A percentile compares a stretch with the other conserved stretches of the same genome.
These are phyloP conservation scores for Xylaria digitata DNA, from an alignment of 2,329 filamentous ascomycete species.

Conservation along the genomic window DNA sequence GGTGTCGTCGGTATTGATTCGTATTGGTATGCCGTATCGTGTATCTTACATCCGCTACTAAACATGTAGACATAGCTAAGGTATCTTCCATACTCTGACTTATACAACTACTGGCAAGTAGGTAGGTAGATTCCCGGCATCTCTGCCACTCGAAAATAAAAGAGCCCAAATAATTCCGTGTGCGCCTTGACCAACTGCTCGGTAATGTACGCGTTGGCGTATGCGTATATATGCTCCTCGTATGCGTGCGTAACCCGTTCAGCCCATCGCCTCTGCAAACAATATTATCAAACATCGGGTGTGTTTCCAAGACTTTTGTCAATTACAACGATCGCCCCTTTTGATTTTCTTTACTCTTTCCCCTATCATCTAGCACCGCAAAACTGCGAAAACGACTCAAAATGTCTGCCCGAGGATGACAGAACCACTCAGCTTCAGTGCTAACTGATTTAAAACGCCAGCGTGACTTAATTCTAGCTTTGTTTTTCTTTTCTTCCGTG, in stretches of 20 bases:
- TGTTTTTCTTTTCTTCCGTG: too few relatives aligned
- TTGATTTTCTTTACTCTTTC: neutral
- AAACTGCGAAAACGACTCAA: too few relatives aligned
- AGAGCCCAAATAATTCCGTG: neutral
- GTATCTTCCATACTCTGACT: too few relatives aligned
- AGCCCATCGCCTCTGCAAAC: neutral
- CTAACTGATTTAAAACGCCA: too few relatives aligned
- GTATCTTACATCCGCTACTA: neutral
- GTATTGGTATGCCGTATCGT: neutral
- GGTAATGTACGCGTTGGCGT: slow-evolving; percentile 3
- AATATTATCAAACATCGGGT: neutral
- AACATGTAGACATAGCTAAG: neutral
- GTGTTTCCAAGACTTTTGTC: neutral
- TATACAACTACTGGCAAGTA: neutral
- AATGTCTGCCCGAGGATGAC: neutral
- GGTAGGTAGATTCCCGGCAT: neutral
- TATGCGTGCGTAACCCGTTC: slow-evolving; percentile 4
- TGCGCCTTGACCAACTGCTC: neutral
- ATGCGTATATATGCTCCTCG: slow-evolving; percentile 14
- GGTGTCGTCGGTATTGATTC: neutral
- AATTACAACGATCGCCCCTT: neutral
- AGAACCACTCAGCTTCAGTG: neutral
- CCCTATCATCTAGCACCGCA: neutral
- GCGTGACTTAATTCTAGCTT: too few relatives aligned
- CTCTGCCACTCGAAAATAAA: neutral